Evolutionary conservation across 2,329 filamentous ascomycete genomes (phyloP), one percentile per base, ranked within the genome.

Genomic region (Helicocarpus griseus): DNA sequence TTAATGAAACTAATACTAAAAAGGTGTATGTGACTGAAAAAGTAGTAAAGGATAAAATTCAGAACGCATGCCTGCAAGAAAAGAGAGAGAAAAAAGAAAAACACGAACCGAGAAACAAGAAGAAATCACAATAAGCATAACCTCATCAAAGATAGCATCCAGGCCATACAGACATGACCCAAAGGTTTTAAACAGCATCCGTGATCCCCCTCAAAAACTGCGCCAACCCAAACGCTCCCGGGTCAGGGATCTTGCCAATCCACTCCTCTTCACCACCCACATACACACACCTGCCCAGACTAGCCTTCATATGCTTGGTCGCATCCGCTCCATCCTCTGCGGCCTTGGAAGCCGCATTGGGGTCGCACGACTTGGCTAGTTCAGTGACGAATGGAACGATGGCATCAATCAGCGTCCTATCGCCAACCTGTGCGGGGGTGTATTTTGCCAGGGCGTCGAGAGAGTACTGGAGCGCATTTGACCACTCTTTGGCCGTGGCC

Each of bases 261-360:
- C 86, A 64, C 74, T 79, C 55, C 4, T 63, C 61, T 58, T 74
- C 70, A 39, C 85, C 86, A 55, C 86, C 88, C 48, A 95, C 81
- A 66, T 94, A 94, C 9, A 93, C 88, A 1, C 85, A 81, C 53
- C 89, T 75, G 6, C 93, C 93, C 38, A 98, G 73, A 60, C 85
- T 93, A 39, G 93, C 88, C 67, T 86, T 82, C 90, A 98, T 96
- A 22, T 85, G 86, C 73, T 90, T 95, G 19, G 93, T 97, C 28
- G 80, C 80, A 57, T 91, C 85, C 3, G 90, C 86, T 0, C 86
- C 93, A 44, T 82, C 76, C 56, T 80, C 79, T 0, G 89, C 85
- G 1, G 87, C 89, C 60, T 81, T 75, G 0, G 88, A 89, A 6
- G 93, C 90, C 64, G 82, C 76, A 57, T 80, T 77, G 19, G 93